These are phyloP conservation scores for Scytalidium sp. DNA, from an alignment of 2,329 filamentous ascomycete genomes.

Conservation along the genomic window DNA sequence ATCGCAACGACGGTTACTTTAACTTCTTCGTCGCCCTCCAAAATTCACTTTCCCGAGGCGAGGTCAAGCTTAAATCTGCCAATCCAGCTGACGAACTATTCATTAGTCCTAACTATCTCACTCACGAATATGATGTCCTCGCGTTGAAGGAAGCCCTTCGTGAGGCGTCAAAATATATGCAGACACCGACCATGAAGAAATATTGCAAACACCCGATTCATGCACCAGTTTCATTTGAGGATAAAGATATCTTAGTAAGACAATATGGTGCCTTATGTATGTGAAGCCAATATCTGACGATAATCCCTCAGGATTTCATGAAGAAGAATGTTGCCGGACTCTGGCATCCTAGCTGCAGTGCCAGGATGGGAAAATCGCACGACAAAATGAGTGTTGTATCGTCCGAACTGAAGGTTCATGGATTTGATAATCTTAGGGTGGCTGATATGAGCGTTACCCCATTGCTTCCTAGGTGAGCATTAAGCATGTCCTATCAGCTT, in stretches of 20 bases:
- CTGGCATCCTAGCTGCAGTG: conserved; percentile 56
- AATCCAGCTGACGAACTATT: conserved; percentile 47
- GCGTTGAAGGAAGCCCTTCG: conserved; percentile 46
- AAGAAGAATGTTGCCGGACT: conserved; percentile 39
- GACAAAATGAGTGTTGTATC: conserved; percentile 46
- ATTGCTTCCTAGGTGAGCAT: too few species aligned
- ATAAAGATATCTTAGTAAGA: conserved; percentile 46
- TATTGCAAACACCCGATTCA: conserved; percentile 38
- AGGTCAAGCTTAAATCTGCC: conserved; percentile 48
- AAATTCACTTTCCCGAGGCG: conserved; percentile 51
- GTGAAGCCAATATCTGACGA: not conserved
- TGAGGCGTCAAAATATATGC: conserved; percentile 37
- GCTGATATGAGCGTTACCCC: conserved; percentile 50
- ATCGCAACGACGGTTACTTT: conserved; percentile 35
- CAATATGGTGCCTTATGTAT: not conserved
- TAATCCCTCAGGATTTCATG: conserved; percentile 39
- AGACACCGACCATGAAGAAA: conserved; percentile 41
- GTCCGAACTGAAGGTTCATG: conserved; percentile 43
- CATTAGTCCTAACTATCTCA: conserved; percentile 51
- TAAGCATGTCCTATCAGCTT: too few species aligned
- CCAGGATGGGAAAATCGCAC: conserved; percentile 49
- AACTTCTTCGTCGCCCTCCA: conserved; percentile 45
- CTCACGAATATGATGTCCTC: conserved; percentile 51
- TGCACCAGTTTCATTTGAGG: conserved; percentile 43
- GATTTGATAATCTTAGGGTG: conserved; percentile 45